These are phyloP conservation scores for Microascus cirrosus DNA, from an alignment of 2,329 filamentous ascomycete species.

Conservation along the genomic window DNA sequence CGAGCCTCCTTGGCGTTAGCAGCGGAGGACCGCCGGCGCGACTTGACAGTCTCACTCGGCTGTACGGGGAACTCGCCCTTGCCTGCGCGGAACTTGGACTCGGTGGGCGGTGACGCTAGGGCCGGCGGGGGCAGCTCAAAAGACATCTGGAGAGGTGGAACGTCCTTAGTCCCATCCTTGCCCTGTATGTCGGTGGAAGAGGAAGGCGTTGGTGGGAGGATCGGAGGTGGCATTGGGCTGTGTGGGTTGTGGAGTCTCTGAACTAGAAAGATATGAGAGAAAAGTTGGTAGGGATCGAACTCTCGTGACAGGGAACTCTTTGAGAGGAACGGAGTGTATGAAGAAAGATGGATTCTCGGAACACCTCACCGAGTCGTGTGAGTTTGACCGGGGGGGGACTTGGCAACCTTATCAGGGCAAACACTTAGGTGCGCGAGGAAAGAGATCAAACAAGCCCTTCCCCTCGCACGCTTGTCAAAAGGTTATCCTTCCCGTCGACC, in stretches of 20 bases:
- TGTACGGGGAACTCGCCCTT: constrained; percentile 31
- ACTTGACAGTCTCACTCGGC: constrained; percentile 38
- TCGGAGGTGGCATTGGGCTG: constrained; percentile 51
- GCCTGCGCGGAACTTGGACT: constrained; percentile 3
- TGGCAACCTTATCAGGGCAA: not conserved
- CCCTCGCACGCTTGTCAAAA: not conserved
- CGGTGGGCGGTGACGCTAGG: constrained; percentile 23
- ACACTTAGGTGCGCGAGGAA: not conserved
- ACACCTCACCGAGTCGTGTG: not conserved
- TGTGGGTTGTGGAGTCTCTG: not conserved
- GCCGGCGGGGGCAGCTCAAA: constrained; percentile 73
- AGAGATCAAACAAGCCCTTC: not conserved
- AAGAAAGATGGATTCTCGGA: not conserved
- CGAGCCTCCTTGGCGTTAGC: constrained; percentile 39
- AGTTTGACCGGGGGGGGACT: not conserved
- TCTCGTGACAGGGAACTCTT: not conserved
- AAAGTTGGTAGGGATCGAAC: not conserved
- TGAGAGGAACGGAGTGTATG: not conserved
- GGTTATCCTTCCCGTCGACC: not conserved
- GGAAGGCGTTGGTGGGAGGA: constrained; percentile 63
- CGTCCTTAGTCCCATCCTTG: constrained; percentile 53
- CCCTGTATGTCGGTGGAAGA: constrained; percentile 71
- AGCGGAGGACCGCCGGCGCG: constrained; percentile 38
- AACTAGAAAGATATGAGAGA: not conserved
- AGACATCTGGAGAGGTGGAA: constrained; percentile 51